Evolutionary conservation across 2,329 filamentous ascomycete species (phyloP), one percentile per base, ranked within the genome.

Genomic region (Clarireedia sp.): DNA sequence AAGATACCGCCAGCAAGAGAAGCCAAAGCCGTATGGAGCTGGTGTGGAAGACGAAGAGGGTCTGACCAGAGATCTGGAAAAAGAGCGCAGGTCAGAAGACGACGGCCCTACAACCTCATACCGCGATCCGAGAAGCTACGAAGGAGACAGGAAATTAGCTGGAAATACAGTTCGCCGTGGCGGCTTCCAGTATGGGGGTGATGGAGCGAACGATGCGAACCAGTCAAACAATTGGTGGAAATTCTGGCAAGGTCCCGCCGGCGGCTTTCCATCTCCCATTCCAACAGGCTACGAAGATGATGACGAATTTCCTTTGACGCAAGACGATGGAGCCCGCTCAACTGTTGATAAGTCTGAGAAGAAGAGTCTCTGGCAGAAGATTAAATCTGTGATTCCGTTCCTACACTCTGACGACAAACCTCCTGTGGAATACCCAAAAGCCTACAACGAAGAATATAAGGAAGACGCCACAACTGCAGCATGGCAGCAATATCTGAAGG

Each of bases 401-500:
- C 52, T 65, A 6, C 41, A 51, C 9, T 45, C 50, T 0, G 61
- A 66, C 21, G 60, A 66, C 7, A 69, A 72, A 10, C 51, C 51
- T 2, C 57, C 59, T 17, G 48, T 60, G 5, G 59, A 69, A 7
- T 95, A 95, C 64, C 79, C 82, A 0, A 57, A 74, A 2, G 82
- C 86, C 0, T 83, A 80, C 65, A 81, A 87, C 59, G 69, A 80
- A 36, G 78, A 86, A 1, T 81, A 75, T 61, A 74, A 79, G 37
- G 79, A 85, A 26, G 76, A 85, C 55, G 77, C 82, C 10, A 80
- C 85, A 44, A 79, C 78, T 8, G 78, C 82, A 48, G 83, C 88
- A 0, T 99, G 94, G 94, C 83, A 85, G 64, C 86, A 85, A 58
- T 96, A 91, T 72, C 74, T 97, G 50, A 86, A 83, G 66, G 80